Evolutionary conservation across 2,329 filamentous ascomycete species (phyloP), one percentile per base, ranked within the genome.

Genomic region (Emergomyces pasteurianus): DNA sequence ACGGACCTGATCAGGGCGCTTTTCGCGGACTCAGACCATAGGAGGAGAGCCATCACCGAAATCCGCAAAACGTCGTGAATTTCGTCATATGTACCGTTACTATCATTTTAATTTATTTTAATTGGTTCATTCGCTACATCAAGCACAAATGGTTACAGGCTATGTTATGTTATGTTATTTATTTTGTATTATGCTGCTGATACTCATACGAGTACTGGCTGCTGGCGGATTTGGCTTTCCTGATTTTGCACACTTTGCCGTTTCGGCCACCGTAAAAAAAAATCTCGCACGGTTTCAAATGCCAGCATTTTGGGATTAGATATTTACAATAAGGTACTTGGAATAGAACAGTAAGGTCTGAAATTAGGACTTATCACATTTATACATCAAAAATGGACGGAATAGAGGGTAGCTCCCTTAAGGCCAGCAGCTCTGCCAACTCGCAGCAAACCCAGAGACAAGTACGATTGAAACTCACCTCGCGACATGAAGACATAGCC

Each of bases 1-100:
- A 75, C 85, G 16, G 84, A 86, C 66, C 67, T 87, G 69, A 82
- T 87, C 58, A 78, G 83, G 70, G 84, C 84, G 21, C 71, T 87
- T 42, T 87, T 87, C 70, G 83, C 84, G 21, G 84, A 86, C 65
- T 83, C 81, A 64, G 80, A 82, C 42, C 75, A 84, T 68, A 74
- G 84, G 60, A 77, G 82, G 63, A 78, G 76, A 67, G 81, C 83
- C 2, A 83, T 86, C 66, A 74, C 74, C 46, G 83, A 84, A 62
- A 85, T 86, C 60, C 74, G 75, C 64, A 74, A 74, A 57, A 67
- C 68, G 8, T 67, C 70, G 16, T 61, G 68, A 58, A 47, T 65
- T 58, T 56, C 54, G 34, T 58, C 54, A 63, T 58, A 67, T 46
- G 59, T 38, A 7, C 31, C 31, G 31, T 38, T 34, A 43, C 58